Evolutionary conservation across 805 yeast genomes (phyloP).

Genomic region (Hanseniaspora guilliermondii): DNA sequence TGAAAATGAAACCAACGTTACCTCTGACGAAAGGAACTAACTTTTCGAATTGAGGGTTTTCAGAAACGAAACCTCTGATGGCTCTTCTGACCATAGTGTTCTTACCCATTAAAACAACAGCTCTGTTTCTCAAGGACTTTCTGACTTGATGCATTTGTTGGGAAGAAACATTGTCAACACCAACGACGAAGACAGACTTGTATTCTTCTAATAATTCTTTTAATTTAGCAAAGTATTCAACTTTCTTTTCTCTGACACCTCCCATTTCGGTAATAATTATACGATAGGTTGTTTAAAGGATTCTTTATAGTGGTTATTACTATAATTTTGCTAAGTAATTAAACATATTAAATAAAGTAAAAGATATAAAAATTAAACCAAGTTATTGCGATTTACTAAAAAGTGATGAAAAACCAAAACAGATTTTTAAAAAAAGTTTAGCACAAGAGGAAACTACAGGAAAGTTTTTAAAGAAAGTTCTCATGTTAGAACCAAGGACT

Average conservation of each 20-base stretch:
- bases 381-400: not conserved
- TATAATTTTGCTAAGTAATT: not conserved
- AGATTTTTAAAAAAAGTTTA: too few species aligned
- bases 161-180: constrained; percentile 99
- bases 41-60: constrained; percentile 92
- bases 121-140: constrained; percentile 88
- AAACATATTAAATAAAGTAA: not conserved
- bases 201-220: constrained; percentile 90
- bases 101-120: constrained; percentile 98
- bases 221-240: constrained; percentile 87
- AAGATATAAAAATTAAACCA: not conserved
- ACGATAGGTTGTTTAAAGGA: constrained; percentile 89
- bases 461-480: not conserved
- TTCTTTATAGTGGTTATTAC: constrained; percentile 12
- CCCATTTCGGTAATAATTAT: constrained; percentile 88
- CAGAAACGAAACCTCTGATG: constrained; percentile 85
- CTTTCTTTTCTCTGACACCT: constrained; percentile 97
- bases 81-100: constrained; percentile 99
- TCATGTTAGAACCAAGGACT: too few species aligned
- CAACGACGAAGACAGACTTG: constrained; percentile 97
- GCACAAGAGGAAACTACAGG: too few species aligned
- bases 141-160: constrained; percentile 99
- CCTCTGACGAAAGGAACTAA: constrained; percentile 90
- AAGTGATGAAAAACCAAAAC: not conserved
- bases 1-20: constrained; percentile 99